Base-by-base conservation (phyloP, 441 rosid species). In the Jatropha multifida region DNA sequence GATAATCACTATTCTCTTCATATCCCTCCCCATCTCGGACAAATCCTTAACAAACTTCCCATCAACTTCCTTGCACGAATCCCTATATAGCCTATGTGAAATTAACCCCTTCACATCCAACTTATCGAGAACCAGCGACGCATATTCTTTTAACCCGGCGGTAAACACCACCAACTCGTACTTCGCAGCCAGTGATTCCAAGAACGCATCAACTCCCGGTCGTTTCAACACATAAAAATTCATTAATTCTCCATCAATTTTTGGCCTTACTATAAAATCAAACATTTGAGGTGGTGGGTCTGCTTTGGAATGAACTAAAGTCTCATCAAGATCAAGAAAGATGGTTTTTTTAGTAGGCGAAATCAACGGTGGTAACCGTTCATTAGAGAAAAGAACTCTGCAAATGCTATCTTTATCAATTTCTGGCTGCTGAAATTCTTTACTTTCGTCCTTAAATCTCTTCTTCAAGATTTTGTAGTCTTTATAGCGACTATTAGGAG, bases 291-390 rank as follows among this genome's bases (percentile, higher is more conserved):
- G 81, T 5, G 97, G 94, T 10, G 91, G 94, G 83, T 88, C 93
- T 8, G 92, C 69, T 26, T 83, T 83, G 17, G 98, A 90, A 73
- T 95, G 99, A 23, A 93, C 83, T 15, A 92, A 81, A 0, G 97
- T 95, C 76, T 95, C 97, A 72, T 95, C 99, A 1, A 95, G 96
- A 78, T 95, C 99, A 14, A 95, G 89, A 77, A 93, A 88, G 18
- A 91, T 85, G 5, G 98, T 95, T 72, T 71, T 88, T 77, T 87
- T 92, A 38, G 64, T 58, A 0, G 82, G 56, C 0, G 84, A 80
- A 38, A 69, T 74, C 78, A 80, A 18, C 0, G 88, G 88, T 0
- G 90, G 91, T 26, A 87, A 83, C 64, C 20, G 61, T 41, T 83
- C 88, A 10, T 78, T 65, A 41, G 71, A 77, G 64, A 52, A 68